These are phyloP conservation scores for Crithidia brevicula DNA, from an alignment of 208 protist genomes.

Conservation along the genomic window DNA sequence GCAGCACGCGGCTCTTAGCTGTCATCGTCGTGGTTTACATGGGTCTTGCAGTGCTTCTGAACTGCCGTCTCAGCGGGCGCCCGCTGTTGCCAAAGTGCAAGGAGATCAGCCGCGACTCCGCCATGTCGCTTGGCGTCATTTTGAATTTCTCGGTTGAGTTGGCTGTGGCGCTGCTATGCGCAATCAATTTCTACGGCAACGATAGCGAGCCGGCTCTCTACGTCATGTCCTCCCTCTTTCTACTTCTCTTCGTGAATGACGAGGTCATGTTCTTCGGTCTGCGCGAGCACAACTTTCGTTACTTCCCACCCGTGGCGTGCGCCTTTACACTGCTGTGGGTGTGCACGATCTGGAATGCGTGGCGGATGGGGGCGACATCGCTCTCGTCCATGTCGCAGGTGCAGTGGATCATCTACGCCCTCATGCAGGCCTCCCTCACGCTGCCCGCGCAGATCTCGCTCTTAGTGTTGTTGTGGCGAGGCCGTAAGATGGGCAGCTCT, in stretches of 20 bases:
- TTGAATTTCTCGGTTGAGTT: slow-evolving; percentile 67
- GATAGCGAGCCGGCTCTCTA: slow-evolving; percentile 71
- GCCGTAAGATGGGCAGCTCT: slow-evolving; percentile 44
- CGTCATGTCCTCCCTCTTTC: slow-evolving; percentile 55
- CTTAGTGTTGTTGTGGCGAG: slow-evolving; percentile 32
- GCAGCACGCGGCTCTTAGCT: slow-evolving; percentile 58
- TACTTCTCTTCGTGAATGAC: slow-evolving; percentile 82
- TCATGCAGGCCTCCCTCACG: slow-evolving; percentile 25
- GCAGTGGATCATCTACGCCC: not conserved
- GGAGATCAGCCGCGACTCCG: slow-evolving; percentile 33
- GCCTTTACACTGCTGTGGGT: slow-evolving; percentile 51
- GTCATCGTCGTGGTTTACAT: slow-evolving; percentile 53
- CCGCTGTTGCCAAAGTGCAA: slow-evolving; percentile 58
- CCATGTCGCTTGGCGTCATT: slow-evolving; percentile 44
- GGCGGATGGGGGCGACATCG: slow-evolving; percentile 17
- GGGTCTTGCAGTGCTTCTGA: slow-evolving; percentile 71
- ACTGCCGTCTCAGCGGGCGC: slow-evolving; percentile 57
- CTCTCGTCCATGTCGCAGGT: slow-evolving; percentile 19
- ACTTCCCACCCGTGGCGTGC: slow-evolving; percentile 63
- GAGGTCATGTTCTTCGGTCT: slow-evolving; percentile 55
- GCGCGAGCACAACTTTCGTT: slow-evolving; percentile 54
- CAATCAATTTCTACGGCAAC: slow-evolving; percentile 66
- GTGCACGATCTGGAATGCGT: slow-evolving; percentile 54
- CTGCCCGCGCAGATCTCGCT: slow-evolving; percentile 25
- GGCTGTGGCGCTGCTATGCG: slow-evolving; percentile 44